Evolutionary conservation across 495 filamentous ascomycete species (phyloP), one percentile per base, ranked within the genome.

Genomic region (Cercophora newfieldiana): DNA sequence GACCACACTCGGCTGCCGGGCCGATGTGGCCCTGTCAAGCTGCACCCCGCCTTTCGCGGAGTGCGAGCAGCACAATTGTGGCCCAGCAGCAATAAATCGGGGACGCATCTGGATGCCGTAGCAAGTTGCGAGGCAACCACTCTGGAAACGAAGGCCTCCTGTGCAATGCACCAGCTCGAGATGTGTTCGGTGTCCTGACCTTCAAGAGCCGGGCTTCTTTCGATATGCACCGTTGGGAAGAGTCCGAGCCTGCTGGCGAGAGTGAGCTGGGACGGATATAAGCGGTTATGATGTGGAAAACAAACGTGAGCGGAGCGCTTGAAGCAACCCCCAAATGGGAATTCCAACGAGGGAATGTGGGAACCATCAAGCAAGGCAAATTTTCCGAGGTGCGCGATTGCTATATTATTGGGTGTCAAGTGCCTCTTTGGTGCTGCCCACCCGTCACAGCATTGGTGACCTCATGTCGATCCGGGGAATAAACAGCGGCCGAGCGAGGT

Each of bases 41-140:
- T 60, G 58, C 58, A 60, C 58, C 58, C 58, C 58, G 58, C 58
- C 58, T 60, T 60, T 60, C 7, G 18, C 26, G n/a, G 29, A 28
- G 33, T 3, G 33, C 22, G 7, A 57, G 54, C 54, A 25, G 54
- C 54, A 57, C 8, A 28, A 8, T n/a, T 57, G 54, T 8, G 50
- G 50, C 50, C 50, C 50, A 53, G 50, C 24, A 22, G 7, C 50
- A 26, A 53, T 53, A 29, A 57, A 53, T 53, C 24, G 50, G n/a
- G 50, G 50, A 16, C 21, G 19, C 21, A 53, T 2, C 4, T 53
- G 50, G 21, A 53, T 53, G 50, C 22, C 16, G 50, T 53, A 22
- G 50, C 50, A 26, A 22, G 50, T 44, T 24, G 50, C 50, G 50
- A 53, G 50, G 21, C 50, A n/a, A n/a, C 50, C 50, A 53, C 50